These are phyloP conservation scores for Salisapilia sapeloensis DNA, from an alignment of 352 stramenopile species.

Conservation along the genomic window DNA sequence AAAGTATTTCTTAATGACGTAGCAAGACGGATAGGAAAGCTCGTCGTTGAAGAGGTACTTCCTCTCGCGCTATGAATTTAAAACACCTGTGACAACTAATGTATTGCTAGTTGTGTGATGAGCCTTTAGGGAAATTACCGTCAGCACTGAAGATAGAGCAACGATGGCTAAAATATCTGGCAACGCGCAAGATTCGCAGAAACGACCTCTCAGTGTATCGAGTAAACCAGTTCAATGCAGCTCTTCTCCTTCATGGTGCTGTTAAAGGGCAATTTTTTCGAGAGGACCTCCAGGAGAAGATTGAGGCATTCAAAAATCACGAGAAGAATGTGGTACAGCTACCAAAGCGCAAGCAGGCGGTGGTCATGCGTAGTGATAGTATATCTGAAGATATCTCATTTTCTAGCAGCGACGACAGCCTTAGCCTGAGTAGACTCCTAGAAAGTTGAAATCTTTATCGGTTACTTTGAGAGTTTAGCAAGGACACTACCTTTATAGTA, in stretches of 20 bases:
- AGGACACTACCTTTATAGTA: too few relatives aligned
- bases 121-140: constrained; percentile 25
- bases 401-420: too few relatives aligned
- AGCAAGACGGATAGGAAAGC: constrained; percentile 26
- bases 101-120: constrained; percentile 18
- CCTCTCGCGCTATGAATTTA: not conserved
- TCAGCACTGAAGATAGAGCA: constrained; percentile 34
- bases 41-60: constrained; percentile 33
- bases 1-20: constrained; percentile 61
- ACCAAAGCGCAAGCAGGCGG: too few relatives aligned
- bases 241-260: constrained; percentile 18
- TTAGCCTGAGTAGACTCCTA: too few relatives aligned
- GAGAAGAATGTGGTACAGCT: too few relatives aligned
- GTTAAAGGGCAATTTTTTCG: constrained; percentile 33
- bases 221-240: constrained; percentile 34
- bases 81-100: not conserved
- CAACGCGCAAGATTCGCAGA: constrained; percentile 27
- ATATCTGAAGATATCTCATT: too few relatives aligned
- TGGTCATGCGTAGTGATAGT: too few relatives aligned
- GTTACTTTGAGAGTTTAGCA: too few relatives aligned
- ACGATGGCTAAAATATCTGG: constrained; percentile 33
- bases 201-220: constrained; percentile 25
- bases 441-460: too few relatives aligned
- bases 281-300: constrained; percentile 22
- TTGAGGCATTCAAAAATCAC: constrained; percentile 23